Conservation (phyloP, 768 basidiomycete species). For the Hericium coralloides region DNA sequence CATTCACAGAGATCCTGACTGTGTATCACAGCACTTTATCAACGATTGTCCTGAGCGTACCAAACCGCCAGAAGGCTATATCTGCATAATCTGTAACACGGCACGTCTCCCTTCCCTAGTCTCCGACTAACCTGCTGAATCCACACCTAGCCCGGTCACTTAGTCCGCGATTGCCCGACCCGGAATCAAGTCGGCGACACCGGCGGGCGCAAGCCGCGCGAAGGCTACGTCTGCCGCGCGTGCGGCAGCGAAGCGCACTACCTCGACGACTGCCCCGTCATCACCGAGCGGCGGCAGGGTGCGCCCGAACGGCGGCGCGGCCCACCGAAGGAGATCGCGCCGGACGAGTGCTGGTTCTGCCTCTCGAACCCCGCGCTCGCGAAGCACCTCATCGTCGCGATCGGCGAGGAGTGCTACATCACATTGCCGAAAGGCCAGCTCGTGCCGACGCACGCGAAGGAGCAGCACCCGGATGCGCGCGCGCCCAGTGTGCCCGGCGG, state of each 20-base stretch:
- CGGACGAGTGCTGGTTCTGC: constrained; percentile 98
- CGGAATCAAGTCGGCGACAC: constrained; percentile 72
- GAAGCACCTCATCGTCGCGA: constrained; percentile 92
- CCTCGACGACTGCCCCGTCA: constrained; percentile 77
- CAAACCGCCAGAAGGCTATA: constrained; percentile 75
- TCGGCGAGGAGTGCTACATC: constrained; percentile 89
- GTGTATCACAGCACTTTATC: constrained; percentile 55
- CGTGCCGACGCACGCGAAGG: constrained; percentile 62
- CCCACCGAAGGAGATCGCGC: constrained; percentile 70
- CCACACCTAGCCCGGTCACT: constrained; percentile 62
- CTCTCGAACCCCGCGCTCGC: constrained; percentile 88
- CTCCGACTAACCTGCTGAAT: neutral
- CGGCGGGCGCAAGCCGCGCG: constrained; percentile 71
- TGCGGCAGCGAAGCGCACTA: constrained; percentile 85
- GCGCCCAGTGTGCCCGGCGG: constrained; percentile 72
- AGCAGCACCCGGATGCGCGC: constrained; percentile 28
- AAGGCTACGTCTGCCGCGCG: constrained; percentile 85
- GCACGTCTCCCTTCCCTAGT: constrained; percentile 30
- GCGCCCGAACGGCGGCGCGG: constrained; percentile 29
- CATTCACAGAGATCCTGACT: neutral
- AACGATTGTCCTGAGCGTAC: constrained; percentile 65
- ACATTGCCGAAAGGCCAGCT: constrained; percentile 97
- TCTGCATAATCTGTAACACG: constrained; percentile 76
- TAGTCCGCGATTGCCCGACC: constrained; percentile 84
- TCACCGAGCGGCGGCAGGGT: constrained; percentile 39